Base-by-base conservation (phyloP, 1,284 basidiomycete genomes). In the Polyporus tsugae region DNA sequence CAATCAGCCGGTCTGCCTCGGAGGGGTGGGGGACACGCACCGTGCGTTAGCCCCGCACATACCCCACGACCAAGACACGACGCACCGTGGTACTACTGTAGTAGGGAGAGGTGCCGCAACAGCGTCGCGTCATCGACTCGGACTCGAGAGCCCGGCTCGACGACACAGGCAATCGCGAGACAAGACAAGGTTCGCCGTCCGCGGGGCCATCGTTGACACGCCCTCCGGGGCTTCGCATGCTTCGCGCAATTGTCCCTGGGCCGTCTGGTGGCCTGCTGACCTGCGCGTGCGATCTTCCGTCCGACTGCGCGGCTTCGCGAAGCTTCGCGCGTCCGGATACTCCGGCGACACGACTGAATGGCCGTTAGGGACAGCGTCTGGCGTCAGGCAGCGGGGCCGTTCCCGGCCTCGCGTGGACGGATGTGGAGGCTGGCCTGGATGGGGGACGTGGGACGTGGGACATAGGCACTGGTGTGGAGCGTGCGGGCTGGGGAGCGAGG, bases 281-380 rank as follows among this genome's bases (percentile, higher is more conserved):
- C 52, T 7, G 52, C 52, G 17, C 33, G 29, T 55, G 29, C 33
- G 52, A 55, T 29, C 52, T 11, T 33, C 17, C 52, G 29, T 55
- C 52, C 52, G 52, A 35, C 52, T 1, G 52, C 52, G 46, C 36
- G 38, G 52, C 62, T 63, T 63, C 62, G 62, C 62, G 52, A 63
- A 63, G 36, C 35, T 6, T n/a, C 39, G 36, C 60, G 60, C n/a
- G 29, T 25, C 60, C 38, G 38, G 36, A 61, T 42, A 19, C 52
- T 55, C 52, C 52, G 49, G 35, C 59, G 49, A 39, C 29, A 49
- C 36, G 29, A 62, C 60, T 66, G 35, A 66, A 66, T 66, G 36
- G 52, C 15, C 41, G 29, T 22, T 19, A 42, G 42, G 63, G n/a
- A n/a, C n/a, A n/a, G n/a, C n/a, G n/a, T n/a, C n/a, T 53, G 44